phyloP scores from a whole-genome alignment of 352 stramenopile genomes.

The Elongisporangium senticosum region DNA sequence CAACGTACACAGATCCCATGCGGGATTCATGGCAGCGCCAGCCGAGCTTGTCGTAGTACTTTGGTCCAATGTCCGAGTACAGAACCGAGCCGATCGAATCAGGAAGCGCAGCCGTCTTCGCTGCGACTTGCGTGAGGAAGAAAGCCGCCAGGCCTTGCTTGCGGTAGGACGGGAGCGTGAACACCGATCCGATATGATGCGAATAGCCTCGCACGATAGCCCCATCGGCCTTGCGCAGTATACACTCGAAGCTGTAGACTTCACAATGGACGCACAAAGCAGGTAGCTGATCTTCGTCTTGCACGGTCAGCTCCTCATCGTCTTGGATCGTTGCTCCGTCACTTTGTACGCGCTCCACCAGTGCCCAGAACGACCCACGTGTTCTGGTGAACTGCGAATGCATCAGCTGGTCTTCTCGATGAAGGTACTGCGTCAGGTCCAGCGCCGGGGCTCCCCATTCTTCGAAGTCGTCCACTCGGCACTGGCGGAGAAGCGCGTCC shows the following conservation, averaged over 20 bases:
- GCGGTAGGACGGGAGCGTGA: constrained; percentile 38
- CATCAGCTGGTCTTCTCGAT: constrained; percentile 35
- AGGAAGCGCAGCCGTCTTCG: constrained; percentile 16
- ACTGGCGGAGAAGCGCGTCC: constrained; percentile 50
- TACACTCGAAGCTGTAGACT: constrained; percentile 38
- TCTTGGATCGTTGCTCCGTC: background rate
- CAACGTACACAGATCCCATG: constrained; percentile 20
- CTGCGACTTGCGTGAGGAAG: constrained; percentile 29
- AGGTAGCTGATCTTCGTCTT: background rate
- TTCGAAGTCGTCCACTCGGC: constrained; percentile 49
- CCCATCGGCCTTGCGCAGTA: constrained; percentile 20
- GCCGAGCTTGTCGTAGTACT: constrained; percentile 42
- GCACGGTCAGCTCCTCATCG: background rate
- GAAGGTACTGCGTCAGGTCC: constrained; percentile 33
- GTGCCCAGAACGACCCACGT: constrained; percentile 42
- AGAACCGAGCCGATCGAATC: constrained; percentile 29
- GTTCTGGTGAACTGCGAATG: constrained; percentile 33
- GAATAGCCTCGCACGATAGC: constrained; percentile 31
- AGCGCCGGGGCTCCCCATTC: constrained; percentile 33
- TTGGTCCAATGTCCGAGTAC: constrained; percentile 52
- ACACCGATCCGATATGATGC: constrained; percentile 50
- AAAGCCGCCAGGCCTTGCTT: constrained; percentile 33
- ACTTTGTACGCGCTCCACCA: constrained; percentile 20
- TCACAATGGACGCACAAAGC: constrained; percentile 26
- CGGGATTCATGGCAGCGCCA: constrained; percentile 36